Percentiles rank a stretch among this genome's conserved stretches.
Conservation (phyloP, 495 filamentous ascomycete genomes). For the Amniculicola lignicola region DNA sequence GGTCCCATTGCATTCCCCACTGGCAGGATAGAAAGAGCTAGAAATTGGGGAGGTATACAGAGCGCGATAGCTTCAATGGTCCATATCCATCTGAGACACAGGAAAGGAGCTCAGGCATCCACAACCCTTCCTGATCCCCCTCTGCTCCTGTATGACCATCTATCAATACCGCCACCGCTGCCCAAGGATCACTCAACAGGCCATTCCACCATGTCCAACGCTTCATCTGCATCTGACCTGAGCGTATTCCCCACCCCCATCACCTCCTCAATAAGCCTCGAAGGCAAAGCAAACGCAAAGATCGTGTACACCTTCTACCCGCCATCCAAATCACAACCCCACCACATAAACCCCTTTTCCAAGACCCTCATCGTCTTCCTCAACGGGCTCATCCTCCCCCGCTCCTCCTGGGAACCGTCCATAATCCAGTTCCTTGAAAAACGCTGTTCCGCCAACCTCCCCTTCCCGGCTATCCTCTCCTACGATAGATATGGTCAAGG, state of each 20-base stretch:
- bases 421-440: slow-evolving; percentile 46
- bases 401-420: slow-evolving; percentile 49
- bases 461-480: slow-evolving; percentile 51
- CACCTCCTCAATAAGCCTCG: slow-evolving; percentile 6
- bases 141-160: too few species aligned
- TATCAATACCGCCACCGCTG: too few species aligned
- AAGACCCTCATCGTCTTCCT: slow-evolving; percentile 55
- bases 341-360: slow-evolving; percentile 25
- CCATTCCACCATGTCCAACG: neutral
- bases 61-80: too few species aligned
- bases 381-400: slow-evolving; percentile 58
- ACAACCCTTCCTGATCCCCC: too few species aligned
- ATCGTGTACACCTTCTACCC: slow-evolving; percentile 26
- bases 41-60: too few species aligned
- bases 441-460: slow-evolving; percentile 14
- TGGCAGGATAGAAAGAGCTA: too few species aligned
- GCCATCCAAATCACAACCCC: slow-evolving; percentile 9
- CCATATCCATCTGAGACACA: too few species aligned
- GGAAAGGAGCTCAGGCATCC: too few species aligned
- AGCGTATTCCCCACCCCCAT: slow-evolving; percentile 13
- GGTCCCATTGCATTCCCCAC: too few species aligned
- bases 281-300: slow-evolving; percentile 11
- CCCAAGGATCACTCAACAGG: too few species aligned
- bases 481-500: slow-evolving; percentile 68
- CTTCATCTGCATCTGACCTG: slow-evolving; percentile 12